phyloP scores from a whole-genome alignment of 164 flowering plant species.

The Stephania japonica region DNA sequence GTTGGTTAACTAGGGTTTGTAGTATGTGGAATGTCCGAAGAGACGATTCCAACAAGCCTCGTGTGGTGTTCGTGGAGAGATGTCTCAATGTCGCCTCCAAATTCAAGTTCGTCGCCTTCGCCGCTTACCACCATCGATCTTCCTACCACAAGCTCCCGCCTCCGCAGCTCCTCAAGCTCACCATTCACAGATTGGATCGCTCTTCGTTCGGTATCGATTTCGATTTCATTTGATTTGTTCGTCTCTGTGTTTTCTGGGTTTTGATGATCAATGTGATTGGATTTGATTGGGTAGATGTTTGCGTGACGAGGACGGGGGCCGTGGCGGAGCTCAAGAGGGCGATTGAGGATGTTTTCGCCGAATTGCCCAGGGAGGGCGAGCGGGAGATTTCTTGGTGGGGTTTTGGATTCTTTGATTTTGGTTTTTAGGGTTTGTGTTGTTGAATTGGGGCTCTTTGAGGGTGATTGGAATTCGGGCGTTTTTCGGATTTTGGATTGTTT shows the following conservation, averaged over 20 bases:
- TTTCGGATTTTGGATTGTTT: too few relatives aligned
- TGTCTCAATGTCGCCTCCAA: too few relatives aligned
- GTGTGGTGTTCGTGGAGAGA: too few relatives aligned
- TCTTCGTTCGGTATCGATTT: slow-evolving; percentile 54
- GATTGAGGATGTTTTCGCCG: slow-evolving; percentile 57
- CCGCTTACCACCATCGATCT: not conserved
- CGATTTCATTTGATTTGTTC: not conserved
- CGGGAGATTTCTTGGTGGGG: slow-evolving; percentile 72
- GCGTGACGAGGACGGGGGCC: slow-evolving; percentile 45
- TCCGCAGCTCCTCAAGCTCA: slow-evolving; percentile 47
- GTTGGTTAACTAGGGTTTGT: not conserved
- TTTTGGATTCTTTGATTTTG: not conserved
- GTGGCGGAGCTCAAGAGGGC: slow-evolving; percentile 65
- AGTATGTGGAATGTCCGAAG: not conserved
- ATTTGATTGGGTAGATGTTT: slow-evolving; percentile 35
- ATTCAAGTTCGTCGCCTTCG: not conserved
- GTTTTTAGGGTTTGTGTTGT: not conserved
- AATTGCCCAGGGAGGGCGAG: slow-evolving; percentile 42
- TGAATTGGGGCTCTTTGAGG: not conserved
- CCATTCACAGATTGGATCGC: slow-evolving; percentile 76
- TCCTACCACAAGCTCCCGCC: slow-evolving; percentile 46
- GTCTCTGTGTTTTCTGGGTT: too few relatives aligned
- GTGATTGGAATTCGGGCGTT: too few relatives aligned
- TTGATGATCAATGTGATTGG: too few relatives aligned
- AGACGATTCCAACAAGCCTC: not conserved